Percentiles rank a stretch among this genome's conserved stretches.
Evolutionary conservation across 129 eudicot genomes (phyloP).

Genomic region (Chrysanthemum seticuspe): DNA sequence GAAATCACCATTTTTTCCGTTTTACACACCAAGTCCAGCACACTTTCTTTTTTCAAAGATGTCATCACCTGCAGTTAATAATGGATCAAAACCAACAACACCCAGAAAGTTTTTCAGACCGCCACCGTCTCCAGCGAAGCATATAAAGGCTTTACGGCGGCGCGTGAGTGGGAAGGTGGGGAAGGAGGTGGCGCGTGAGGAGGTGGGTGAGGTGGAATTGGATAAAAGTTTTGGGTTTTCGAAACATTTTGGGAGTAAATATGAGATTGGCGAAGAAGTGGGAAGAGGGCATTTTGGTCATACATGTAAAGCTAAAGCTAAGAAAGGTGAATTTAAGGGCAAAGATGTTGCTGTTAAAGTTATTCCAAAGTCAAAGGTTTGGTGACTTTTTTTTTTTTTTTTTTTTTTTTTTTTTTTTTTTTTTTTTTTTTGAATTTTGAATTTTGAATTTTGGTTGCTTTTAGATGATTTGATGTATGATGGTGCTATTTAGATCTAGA

Average conservation of each 20-base stretch:
- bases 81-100: conserved; percentile 47
- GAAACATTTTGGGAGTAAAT: conserved; percentile 60
- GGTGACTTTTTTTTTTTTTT: not conserved
- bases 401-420: not conserved
- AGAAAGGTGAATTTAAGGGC: conserved; percentile 84
- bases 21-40: conserved; percentile 89
- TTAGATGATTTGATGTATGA: conserved; percentile 7
- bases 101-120: conserved; percentile 62
- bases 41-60: conserved; percentile 68
- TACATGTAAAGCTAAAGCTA: conserved; percentile 64
- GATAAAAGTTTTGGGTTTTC: conserved; percentile 84
- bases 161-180: conserved; percentile 62
- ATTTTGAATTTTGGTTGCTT: too few species aligned
- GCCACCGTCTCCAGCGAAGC: conserved; percentile 98
- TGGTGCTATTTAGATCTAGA: conserved; percentile 29
- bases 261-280: conserved; percentile 77
- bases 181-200: conserved; percentile 55
- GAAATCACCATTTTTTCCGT: conserved; percentile 68
- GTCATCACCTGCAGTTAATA: conserved; percentile 67
- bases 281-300: conserved; percentile 97
- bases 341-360: conserved; percentile 88
- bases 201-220: conserved; percentile 42
- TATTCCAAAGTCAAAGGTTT: conserved; percentile 86
- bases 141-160: conserved; percentile 68
- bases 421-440: not conserved